Base-by-base conservation (phyloP, 129 eudicot genomes). In the Solidago caesia region DNA sequence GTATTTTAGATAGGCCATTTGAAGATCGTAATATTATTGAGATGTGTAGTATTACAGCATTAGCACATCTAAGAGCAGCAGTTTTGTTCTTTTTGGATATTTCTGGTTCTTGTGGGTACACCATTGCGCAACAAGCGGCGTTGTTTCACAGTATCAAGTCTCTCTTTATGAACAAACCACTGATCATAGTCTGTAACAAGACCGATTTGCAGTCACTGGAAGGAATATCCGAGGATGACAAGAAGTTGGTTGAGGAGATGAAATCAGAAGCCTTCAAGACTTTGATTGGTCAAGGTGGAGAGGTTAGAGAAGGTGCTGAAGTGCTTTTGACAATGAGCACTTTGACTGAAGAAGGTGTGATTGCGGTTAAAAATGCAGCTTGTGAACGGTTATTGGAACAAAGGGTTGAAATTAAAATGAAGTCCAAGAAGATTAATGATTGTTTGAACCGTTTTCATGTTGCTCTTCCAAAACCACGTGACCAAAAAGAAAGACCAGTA, bases 1-100 rank as follows among this genome's bases (percentile, higher is more conserved):
- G 98, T 41, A 93, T 93, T 68, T 65, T 93, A 66, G 98, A 93
- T 71, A 75, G 98, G 45, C 98, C 98, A 0, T 93, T 93, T 79
- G 98, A 90, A 82, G 98, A 93, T 57, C 83, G 98, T 39, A 93
- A 93, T 68, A 93, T 93, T 48, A 93, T 93, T n/a, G 98, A 93
- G 73, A 90, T 93, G 98, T 88, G 96, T 79, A 90, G 97, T 80
- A 93, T 93, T 16, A 93, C 97, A 11, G 98, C 98, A 56, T 81
- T 93, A 46, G 98, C 98, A 7, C 97, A 93, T 86, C 66, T 93
- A 65, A 78, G 98, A 70, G 98, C 98, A 45, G 98, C 97, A 33
- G 95, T 93, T 21, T 72, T 93, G 71, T 93, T 90, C 67, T 93
- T 93, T 81, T 84, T 93, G 21, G 97, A 93, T 75, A 86, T 90